Evolutionary conservation across 1,139 yeast species (phyloP), one percentile per base, ranked within the genome.

Genomic region (Diutina mesorugosa): DNA sequence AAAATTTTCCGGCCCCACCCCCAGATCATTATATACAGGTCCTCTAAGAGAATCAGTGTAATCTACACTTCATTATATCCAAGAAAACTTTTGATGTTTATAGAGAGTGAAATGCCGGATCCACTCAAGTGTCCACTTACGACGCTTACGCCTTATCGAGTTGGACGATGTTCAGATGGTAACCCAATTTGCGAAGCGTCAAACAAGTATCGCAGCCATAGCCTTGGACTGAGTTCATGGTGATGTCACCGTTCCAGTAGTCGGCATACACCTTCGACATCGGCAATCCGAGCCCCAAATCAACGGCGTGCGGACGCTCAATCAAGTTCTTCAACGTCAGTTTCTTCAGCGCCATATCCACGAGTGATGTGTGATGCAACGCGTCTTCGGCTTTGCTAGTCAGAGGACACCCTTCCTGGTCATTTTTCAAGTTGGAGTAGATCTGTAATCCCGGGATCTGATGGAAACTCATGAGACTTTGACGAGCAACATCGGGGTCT

Each of bases 241-340:
- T 85, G 56, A 91, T 70, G 56, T 85, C 86, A 5, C 98, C 97
- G 64, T 90, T 93, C 98, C 98, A 91, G 69, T 91, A 91, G 63
- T 91, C 97, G 0, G 96, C 91, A 66, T 91, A 91, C 0, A 91
- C 89, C 61, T 87, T 84, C 64, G 96, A 86, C 85, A 91, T 83
- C 0, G 98, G 97, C 59, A 91, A 74, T 0, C 97, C 97, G 62
- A 91, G 79, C 0, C 97, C 97, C 29, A 91, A 72, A 59, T 87
- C 85, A 62, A 80, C 79, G 59, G 85, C 79, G 41, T 87, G 84
- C 0, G 95, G 89, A 61, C 97, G 77, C 21, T 84, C 76, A 54
- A 87, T 81, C 62, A 90, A 76, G 30, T 66, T 65, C 55, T 70
- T 73, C 58, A 75, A 66, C 0, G 79, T 74, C 2, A 76, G 72